Evolutionary conservation across 2,329 filamentous ascomycete species (phyloP).

Genomic region (Triangularia setosa): DNA sequence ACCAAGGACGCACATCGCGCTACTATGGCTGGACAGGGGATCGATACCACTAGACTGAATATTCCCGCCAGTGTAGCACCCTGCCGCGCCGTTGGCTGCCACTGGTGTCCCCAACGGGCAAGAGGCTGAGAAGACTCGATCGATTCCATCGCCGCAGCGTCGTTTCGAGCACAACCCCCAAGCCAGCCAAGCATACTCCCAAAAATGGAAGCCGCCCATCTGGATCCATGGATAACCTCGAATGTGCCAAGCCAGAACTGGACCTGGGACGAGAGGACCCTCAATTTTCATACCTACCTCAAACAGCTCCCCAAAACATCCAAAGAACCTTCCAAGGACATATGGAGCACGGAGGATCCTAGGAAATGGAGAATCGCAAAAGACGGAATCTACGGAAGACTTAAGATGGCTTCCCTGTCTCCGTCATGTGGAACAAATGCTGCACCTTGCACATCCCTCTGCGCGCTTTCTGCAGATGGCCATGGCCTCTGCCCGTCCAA

Average conservation of each 20-base stretch:
- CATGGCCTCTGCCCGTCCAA: neutral
- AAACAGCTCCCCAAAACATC: neutral
- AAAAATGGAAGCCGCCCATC: slow-evolving; percentile 5
- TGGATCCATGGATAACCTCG: neutral
- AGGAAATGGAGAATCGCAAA: neutral
- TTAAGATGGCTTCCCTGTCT: neutral
- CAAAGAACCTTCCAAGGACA: neutral
- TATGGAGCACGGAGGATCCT: neutral
- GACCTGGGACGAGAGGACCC: neutral
- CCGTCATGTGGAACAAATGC: neutral
- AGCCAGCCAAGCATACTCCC: slow-evolving; percentile 3
- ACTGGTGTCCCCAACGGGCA: neutral
- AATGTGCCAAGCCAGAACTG: slow-evolving; percentile 2
- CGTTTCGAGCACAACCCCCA: neutral
- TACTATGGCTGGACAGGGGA: neutral
- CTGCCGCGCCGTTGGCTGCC: neutral
- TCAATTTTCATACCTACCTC: neutral
- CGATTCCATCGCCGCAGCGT: slow-evolving; percentile 2
- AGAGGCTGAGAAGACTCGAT: neutral
- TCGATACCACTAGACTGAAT: neutral
- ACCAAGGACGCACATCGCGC: neutral
- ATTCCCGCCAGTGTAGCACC: slow-evolving; percentile 1
- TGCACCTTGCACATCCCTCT: neutral
- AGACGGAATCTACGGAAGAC: neutral
- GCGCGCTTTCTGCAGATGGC: neutral